phyloP scores from a whole-genome alignment of 768 basidiomycete species.

The Mycena olivaceomarginata region DNA sequence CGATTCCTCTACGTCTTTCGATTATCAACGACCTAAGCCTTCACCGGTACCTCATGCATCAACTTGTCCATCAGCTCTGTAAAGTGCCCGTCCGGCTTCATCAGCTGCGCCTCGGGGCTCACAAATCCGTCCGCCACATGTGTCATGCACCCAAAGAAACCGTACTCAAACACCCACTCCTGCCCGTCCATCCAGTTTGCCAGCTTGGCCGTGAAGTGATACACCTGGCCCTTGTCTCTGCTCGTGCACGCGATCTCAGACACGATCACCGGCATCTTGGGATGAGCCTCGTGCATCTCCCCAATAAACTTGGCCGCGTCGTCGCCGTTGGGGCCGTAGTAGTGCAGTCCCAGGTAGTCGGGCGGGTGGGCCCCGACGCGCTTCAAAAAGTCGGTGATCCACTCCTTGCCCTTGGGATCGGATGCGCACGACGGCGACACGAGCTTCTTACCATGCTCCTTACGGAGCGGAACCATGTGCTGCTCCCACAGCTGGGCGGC shows the following conservation, averaged over 20 bases:
- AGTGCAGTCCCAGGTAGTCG: conserved; percentile 8
- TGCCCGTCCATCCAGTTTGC: conserved; percentile 1
- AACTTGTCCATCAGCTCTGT: conserved; percentile 9
- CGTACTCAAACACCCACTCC: conserved; percentile 3
- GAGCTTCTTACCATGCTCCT: conserved; percentile 7
- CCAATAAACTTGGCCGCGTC: conserved; percentile 4
- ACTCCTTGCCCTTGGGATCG: conserved; percentile 6
- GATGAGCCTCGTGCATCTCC: conserved; percentile 6
- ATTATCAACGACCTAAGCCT: conserved; percentile 3
- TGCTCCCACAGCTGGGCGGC: conserved; percentile 8
- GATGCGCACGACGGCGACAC: conserved; percentile 5
- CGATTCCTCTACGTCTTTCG: neutral
- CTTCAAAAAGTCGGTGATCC: conserved; percentile 5
- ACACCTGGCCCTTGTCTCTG: conserved; percentile 8
- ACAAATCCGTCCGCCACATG: conserved; percentile 9
- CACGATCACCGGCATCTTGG: conserved; percentile 9
- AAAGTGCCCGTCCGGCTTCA: conserved; percentile 6
- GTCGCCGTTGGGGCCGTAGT: conserved; percentile 6
- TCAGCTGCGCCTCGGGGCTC: conserved; percentile 2
- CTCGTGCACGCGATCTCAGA: conserved; percentile 2
- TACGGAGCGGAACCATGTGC: conserved; percentile 7
- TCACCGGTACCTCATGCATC: conserved; percentile 7
- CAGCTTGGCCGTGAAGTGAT: conserved; percentile 6
- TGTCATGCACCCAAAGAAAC: conserved; percentile 7
- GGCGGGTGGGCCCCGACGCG: conserved; percentile 1